phyloP scores from a whole-genome alignment of 2,329 filamentous ascomycete genomes.

The Botrytis hyacinthi region DNA sequence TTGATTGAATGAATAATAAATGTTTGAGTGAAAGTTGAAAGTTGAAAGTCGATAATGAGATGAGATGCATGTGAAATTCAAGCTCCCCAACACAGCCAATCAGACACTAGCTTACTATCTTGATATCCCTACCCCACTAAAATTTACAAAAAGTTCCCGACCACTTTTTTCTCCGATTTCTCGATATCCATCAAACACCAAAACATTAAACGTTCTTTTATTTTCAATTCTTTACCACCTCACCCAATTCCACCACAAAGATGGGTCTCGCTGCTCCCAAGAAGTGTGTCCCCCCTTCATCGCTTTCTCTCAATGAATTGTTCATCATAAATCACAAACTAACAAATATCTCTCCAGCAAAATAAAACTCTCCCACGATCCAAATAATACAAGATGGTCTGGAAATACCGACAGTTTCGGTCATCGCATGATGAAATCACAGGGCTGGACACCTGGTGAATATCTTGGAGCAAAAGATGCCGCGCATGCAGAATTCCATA shows the following conservation, averaged over 20 bases:
- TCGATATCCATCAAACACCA: background rate
- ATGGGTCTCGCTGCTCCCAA: constrained; percentile 71
- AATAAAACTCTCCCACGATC: constrained; percentile 78
- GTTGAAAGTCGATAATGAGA: background rate
- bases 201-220: background rate
- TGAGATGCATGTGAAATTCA: background rate
- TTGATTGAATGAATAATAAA: background rate
- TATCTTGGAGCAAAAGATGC: constrained; percentile 77
- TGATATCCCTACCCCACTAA: constrained; percentile 9
- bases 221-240: background rate
- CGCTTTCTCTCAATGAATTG: constrained; percentile 29
- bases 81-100: constrained; percentile 12
- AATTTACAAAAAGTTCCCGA: constrained; percentile 20
- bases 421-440: constrained; percentile 80
- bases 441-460: constrained; percentile 87
- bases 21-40: background rate
- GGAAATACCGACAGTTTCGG: constrained; percentile 80
- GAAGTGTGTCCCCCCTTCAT: constrained; percentile 50
- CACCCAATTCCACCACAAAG: constrained; percentile 16
- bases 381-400: constrained; percentile 94
- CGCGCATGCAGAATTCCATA: constrained; percentile 72
- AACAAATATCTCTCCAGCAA: constrained; percentile 47
- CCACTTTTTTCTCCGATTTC: constrained; percentile 20
- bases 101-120: background rate
- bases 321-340: constrained; percentile 11